phyloP scores from a whole-genome alignment of 345 rosid species.

The Eucalyptus pauciflora region DNA sequence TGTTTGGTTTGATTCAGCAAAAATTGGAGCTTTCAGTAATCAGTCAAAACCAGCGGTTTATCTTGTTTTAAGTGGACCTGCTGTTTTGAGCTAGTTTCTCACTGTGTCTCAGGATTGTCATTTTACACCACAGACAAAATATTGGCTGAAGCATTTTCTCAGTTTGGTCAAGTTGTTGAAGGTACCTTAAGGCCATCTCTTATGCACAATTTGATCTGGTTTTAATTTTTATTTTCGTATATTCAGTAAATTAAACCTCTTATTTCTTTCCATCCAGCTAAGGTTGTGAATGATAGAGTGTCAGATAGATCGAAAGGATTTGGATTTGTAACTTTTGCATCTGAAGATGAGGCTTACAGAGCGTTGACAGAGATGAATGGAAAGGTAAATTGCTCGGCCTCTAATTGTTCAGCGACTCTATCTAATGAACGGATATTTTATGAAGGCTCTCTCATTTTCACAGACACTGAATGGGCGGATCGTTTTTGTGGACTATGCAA shows the following conservation, averaged over 20 bases:
- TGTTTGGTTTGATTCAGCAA: neutral
- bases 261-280: slow-evolving; percentile 25
- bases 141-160: slow-evolving; percentile 62
- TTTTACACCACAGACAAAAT: slow-evolving; percentile 57
- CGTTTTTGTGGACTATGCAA: slow-evolving; percentile 64
- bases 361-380: slow-evolving; percentile 59
- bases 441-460: neutral
- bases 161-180: slow-evolving; percentile 83
- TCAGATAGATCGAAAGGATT: slow-evolving; percentile 71
- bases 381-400: slow-evolving; percentile 25
- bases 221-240: neutral
- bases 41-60: neutral
- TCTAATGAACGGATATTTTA: neutral
- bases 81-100: neutral
- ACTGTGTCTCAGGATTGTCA: slow-evolving; percentile 45
- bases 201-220: neutral
- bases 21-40: neutral
- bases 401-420: neutral
- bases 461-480: slow-evolving; percentile 64
- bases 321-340: slow-evolving; percentile 81
- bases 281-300: slow-evolving; percentile 50
- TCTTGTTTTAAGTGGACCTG: neutral
- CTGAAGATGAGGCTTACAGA: slow-evolving; percentile 56
- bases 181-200: slow-evolving; percentile 17
- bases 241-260: neutral